Evolutionary conservation across 495 filamentous ascomycete genomes (phyloP).

Genomic region (Echria macrotheca): DNA sequence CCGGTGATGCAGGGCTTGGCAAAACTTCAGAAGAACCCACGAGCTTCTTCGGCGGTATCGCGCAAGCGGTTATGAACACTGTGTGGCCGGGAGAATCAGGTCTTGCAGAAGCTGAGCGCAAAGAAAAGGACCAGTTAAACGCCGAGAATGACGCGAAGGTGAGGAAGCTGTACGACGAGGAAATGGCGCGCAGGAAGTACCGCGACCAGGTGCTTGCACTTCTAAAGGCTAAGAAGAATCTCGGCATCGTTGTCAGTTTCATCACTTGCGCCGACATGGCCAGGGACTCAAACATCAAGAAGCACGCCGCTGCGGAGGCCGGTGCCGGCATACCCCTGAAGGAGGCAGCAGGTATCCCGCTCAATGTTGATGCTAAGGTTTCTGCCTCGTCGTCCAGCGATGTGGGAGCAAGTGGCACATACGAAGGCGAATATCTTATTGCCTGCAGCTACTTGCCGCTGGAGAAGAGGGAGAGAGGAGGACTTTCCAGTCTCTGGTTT

Average conservation of each 20-base stretch:
- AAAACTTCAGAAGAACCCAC: no score
- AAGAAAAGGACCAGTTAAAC: not conserved
- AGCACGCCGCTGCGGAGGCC: not conserved
- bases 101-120: not conserved
- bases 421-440: not conserved
- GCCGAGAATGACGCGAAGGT: no score
- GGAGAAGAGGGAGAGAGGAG: not conserved
- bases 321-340: not conserved
- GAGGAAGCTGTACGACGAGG: not conserved
- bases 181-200: not conserved
- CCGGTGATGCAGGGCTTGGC: no score
- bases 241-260: not conserved
- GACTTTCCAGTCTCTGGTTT: not conserved
- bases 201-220: not conserved
- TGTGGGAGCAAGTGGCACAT: not conserved
- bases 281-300: not conserved
- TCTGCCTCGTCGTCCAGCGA: not conserved
- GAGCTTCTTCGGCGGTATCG: not conserved
- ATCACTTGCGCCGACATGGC: not conserved
- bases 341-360: not conserved
- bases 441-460: not conserved
- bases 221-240: not conserved
- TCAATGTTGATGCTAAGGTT: not conserved
- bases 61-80: not conserved
- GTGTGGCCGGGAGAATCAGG: not conserved